A percentile compares a stretch with the other conserved stretches of the same genome.
Evolutionary conservation across 2,329 filamentous ascomycete genomes (phyloP).

Genomic region (Botryosphaeria dothidea): DNA sequence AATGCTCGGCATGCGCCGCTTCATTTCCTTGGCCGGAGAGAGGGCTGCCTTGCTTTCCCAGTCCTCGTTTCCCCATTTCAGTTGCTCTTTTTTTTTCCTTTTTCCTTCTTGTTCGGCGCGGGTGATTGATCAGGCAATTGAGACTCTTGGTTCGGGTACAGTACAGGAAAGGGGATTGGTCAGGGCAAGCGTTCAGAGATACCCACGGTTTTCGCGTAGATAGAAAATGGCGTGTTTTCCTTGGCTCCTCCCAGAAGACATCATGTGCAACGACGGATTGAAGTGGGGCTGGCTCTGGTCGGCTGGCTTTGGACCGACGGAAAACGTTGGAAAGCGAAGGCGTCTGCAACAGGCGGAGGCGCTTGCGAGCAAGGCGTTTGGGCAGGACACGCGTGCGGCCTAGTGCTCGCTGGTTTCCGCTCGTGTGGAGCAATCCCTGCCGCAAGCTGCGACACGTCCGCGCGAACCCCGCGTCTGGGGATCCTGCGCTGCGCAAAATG

Average conservation of each 20-base stretch:
- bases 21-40: slow-evolving; percentile 4
- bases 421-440: not conserved
- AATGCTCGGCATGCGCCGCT: slow-evolving; percentile 1
- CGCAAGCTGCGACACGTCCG: slow-evolving; percentile 3
- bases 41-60: not conserved
- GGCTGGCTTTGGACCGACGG: not conserved
- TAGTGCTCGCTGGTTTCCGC: not conserved
- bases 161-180: not conserved
- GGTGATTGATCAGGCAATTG: not conserved
- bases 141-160: not conserved
- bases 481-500: not conserved
- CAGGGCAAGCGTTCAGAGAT: slow-evolving; percentile 12
- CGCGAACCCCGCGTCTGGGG: slow-evolving; percentile 1
- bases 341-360: not conserved
- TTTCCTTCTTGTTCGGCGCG: not conserved
- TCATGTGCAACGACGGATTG: not conserved
- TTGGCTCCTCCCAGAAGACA: not conserved
- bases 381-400: not conserved
- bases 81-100: not conserved
- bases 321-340: not conserved
- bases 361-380: not conserved
- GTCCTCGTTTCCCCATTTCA: not conserved
- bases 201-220: slow-evolving; percentile 13
- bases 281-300: not conserved
- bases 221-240: slow-evolving; percentile 4